Base-by-base conservation (phyloP, 2,329 filamentous ascomycete genomes). In the Aureobasidium pullulans region DNA sequence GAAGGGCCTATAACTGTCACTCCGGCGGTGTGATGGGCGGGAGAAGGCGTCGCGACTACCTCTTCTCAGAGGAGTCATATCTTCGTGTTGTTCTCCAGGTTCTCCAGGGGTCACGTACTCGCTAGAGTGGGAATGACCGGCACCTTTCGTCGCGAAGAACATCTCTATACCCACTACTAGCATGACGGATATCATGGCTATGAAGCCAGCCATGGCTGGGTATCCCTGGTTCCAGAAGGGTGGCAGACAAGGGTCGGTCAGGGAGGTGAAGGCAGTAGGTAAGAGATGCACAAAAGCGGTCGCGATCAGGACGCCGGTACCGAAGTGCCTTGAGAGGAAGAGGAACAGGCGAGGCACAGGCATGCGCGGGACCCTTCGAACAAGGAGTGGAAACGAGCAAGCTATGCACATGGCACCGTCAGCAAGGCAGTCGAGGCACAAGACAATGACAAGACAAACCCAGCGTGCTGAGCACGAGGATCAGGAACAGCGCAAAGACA, bases 151-250 rank as follows among this genome's bases (percentile, higher is more conserved):
- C 0, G 90, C 91, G 65, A 97, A 86, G 71, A 91, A 90, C 75
- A 94, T 96, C 72, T 97, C 93, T 56, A 96, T 81, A 2, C 84
- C 83, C 6, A 96, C 89, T 3, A 96, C 91, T 4, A 88, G 76
- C 61, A 96, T 79, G n/a, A 90, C 88, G 10, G 88, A 85, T 9
- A 85, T 73, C 88, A 96, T 93, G 59, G 89, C 88, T 48, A 96
- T 83, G 49, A 94, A 79, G 2, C 91, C 90, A 0, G 90, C 85
- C 70, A 95, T 86, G 6, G 89, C 89, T 48, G 80, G 83, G 71
- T 94, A 96, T n/a, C 83, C 82, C 63, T 87, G 69, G 70, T 83
- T 93, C 82, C 92, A 96, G 69, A 91, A 87, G 60, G 81, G 77
- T 8, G 90, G 89, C 0, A 96, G 83, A 72, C 84, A 86, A 71